Percentiles rank a stretch among this genome's conserved stretches.
Evolutionary conservation across 495 filamentous ascomycete genomes (phyloP).

Genomic region (Letharia columbiana): DNA sequence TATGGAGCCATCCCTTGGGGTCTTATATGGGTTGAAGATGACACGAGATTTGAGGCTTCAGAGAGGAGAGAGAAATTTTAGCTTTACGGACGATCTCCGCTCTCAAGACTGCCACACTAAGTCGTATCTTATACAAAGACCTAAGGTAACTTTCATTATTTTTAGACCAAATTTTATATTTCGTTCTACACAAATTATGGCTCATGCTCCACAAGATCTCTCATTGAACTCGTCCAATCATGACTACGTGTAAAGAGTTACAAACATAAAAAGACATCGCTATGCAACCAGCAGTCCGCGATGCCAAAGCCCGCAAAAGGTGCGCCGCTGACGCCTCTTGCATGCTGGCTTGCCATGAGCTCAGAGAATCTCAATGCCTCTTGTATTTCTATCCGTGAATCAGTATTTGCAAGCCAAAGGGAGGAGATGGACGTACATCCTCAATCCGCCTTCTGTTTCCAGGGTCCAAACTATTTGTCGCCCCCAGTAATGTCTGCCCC

Average conservation of each 20-base stretch:
- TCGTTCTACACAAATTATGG: not conserved
- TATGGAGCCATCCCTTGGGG: not conserved
- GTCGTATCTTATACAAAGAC: not conserved
- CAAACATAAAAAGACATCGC: not conserved
- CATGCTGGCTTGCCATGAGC: conserved; percentile 5
- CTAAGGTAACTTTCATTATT: not conserved
- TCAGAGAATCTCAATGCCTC: conserved; percentile 3
- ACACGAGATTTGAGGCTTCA: not conserved
- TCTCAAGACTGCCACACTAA: not conserved
- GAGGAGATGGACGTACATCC: conserved; percentile 36
- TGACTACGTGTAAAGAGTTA: not conserved
- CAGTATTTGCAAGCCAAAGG: not conserved
- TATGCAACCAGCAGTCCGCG: not conserved
- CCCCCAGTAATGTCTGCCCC: conserved; percentile 79
- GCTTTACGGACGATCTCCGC: not conserved
- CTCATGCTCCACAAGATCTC: not conserved
- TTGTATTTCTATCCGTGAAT: conserved; percentile 15
- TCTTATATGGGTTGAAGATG: not conserved
- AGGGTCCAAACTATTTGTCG: conserved; percentile 87
- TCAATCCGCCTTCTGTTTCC: conserved; percentile 74
- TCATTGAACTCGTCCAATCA: not conserved
- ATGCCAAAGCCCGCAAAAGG: not conserved
- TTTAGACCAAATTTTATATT: not conserved
- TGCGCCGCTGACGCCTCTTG: not conserved
- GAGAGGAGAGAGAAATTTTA: not conserved